Base-by-base conservation (phyloP, 257 asterid species). In the Capsicum rhomboideum region DNA sequence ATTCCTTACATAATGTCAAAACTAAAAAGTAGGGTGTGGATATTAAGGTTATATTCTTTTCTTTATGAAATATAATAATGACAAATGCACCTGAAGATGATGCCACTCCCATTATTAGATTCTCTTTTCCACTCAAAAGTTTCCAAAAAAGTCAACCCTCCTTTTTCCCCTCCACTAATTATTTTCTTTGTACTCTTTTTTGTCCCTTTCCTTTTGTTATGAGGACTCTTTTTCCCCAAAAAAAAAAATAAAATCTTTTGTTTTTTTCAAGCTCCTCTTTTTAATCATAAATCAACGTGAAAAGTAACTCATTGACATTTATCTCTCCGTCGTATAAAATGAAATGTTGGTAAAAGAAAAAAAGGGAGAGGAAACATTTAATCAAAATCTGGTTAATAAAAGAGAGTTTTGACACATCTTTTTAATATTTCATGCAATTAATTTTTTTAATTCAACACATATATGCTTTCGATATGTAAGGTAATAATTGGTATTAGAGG, bases 1-100 rank as follows among this genome's bases (percentile, higher is more conserved):
- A 78, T 28, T 42, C 85, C 71, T 69, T 83, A 23, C 80, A 54
- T 52, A 71, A 69, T n/a, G 21, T 68, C 82, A 82, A 67, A 82
- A 82, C 23, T 67, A 37, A 23, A 81, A 21, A 44, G 37, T n/a
- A 21, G 10, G 37, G 21, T 23, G 13, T 72, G 34, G 55, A 72
- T 21, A 72, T 44, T 72, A 72, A n/a, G 58, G 58, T 74, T 74
- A 40, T 69, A 44, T 72, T 72, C 58, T 21, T 71, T 21, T 72
- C 21, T 42, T 44, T 42, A n/a, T 5, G 34, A 72, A 12, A 44
- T 72, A 72, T n/a, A 20, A 72, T 72, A 72, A 44, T 72, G 80
- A 44, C 80, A 44, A 44, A 74, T 13, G 58, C 80, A 74, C 80
- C 80, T 74, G 80, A 74, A 44, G 80, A 74, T 72, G 80, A 72